Base-by-base conservation (phyloP, 495 filamentous ascomycete species). In the Neurospora sp. region DNA sequence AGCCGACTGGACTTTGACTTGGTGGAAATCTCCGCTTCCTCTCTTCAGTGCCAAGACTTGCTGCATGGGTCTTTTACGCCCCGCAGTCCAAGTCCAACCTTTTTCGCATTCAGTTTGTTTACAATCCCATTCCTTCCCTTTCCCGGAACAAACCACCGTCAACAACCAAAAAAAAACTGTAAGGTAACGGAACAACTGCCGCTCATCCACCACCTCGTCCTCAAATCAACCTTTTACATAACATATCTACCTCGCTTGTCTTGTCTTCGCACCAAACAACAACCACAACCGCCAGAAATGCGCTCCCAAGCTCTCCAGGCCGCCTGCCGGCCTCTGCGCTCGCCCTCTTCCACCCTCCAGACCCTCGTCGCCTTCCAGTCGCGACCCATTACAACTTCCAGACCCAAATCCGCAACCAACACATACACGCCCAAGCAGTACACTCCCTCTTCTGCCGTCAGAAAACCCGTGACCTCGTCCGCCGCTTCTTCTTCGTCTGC, bases 291-390 rank as follows among this genome's bases (percentile, higher is more conserved):
- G 11, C 59, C 10, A 12, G 27, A 77, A 40, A 81, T 81, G 79
- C 72, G 74, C 35, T 76, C 79, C 59, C 74, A 48, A 42, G 75
- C 76, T 71, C 73, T 78, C 69, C 79, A 77, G 39, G 35, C n/a
- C 10, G 74, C 73, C 31, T 74, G 71, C 39, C 70, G 76, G 10
- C 72, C 74, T 12, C 44, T 76, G 38, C 76, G 73, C 72, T 20
- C 42, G 20, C 44, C 75, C n/a, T 71, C 75, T 22, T 59, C 71
- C 18, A 73, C 27, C 39, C 18, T 73, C 27, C 72, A 74, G 44
- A 61, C 27, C 37, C 68, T 74, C 20, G 27, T 14, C 7, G 53
- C 53, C 53, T 65, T 27, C 20, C 59, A 41, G 18, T 41, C 44
- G 31, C 40, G 40, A 37, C 65, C 22, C 37, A 38, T 35, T 61